A percentile compares a stretch with the other conserved stretches of the same genome.
phyloP scores from a whole-genome alignment of 148 eudicot species.

The Fagopyrum esculentum region DNA sequence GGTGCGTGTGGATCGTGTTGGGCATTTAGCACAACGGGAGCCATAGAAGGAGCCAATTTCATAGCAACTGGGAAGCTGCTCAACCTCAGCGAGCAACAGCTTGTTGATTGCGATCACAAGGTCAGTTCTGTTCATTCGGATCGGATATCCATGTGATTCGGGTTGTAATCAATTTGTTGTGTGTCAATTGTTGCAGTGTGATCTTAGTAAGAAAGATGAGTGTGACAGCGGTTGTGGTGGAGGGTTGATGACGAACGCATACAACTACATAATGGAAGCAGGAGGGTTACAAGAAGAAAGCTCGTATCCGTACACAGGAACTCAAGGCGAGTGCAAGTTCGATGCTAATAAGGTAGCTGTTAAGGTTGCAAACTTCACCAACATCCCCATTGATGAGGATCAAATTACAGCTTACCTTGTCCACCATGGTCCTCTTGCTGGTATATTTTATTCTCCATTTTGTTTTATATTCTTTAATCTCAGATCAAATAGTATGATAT shows the following conservation, averaged over 20 bases:
- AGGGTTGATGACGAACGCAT: conserved; percentile 91
- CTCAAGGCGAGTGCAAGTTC: conserved; percentile 63
- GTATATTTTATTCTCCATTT: conserved; percentile 20
- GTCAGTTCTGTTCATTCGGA: background rate
- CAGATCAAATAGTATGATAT: no score
- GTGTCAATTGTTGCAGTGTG: conserved; percentile 38
- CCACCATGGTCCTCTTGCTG: conserved; percentile 76
- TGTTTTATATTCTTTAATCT: no score
- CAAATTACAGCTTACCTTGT: conserved; percentile 82
- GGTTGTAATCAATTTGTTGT: background rate
- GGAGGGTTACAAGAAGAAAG: conserved; percentile 74
- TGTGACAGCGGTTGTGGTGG: conserved; percentile 74
- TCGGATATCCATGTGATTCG: background rate
- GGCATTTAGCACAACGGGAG: conserved; percentile 94
- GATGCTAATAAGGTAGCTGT: conserved; percentile 46
- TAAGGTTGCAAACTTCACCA: conserved; percentile 52
- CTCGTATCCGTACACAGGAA: conserved; percentile 68
- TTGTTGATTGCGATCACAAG: conserved; percentile 76
- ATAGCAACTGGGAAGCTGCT: conserved; percentile 81
- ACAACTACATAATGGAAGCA: conserved; percentile 55
- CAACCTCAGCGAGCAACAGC: conserved; percentile 87
- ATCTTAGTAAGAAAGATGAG: conserved; percentile 35
- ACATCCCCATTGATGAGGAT: conserved; percentile 59
- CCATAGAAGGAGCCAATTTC: conserved; percentile 85
- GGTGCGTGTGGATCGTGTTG: conserved; percentile 92